Conservation (phyloP, 2,329 filamentous ascomycete genomes). For the Diplodia scrobiculata region DNA sequence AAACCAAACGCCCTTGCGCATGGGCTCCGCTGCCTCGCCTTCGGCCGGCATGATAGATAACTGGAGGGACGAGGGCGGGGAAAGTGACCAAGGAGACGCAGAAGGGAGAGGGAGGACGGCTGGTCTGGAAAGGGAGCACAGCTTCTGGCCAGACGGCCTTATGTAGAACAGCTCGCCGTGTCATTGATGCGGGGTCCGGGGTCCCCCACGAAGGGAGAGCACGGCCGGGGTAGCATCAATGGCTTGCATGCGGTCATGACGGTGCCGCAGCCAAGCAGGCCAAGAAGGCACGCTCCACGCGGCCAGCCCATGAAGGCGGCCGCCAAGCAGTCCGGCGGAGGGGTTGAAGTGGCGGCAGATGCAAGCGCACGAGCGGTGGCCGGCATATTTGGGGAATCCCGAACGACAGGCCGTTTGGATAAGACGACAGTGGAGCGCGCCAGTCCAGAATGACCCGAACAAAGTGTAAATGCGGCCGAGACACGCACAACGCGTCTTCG, state of each 20-base stretch:
- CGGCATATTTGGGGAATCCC: constrained; percentile 9
- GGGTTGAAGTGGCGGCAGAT: not conserved
- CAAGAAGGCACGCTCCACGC: constrained; percentile 20
- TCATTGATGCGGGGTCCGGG: not conserved
- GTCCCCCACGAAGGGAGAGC: not conserved
- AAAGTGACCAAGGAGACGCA: not conserved
- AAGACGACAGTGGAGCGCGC: not conserved
- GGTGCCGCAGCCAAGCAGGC: constrained; percentile 22
- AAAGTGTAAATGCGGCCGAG: constrained; percentile 25
- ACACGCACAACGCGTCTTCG: constrained; percentile 9
- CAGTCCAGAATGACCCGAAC: constrained; percentile 16
- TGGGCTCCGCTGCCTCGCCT: constrained; percentile 62
- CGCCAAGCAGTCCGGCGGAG: constrained; percentile 9
- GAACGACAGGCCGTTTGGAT: not conserved
- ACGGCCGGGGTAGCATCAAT: constrained; percentile 23
- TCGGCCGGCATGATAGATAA: constrained; percentile 13
- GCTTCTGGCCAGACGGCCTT: not conserved
- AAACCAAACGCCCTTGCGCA: constrained; percentile 65
- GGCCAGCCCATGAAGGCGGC: constrained; percentile 1
- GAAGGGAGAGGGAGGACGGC: not conserved
- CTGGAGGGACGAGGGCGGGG: not conserved
- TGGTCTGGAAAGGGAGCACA: not conserved
- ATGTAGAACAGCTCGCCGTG: not conserved
- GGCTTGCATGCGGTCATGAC: constrained; percentile 14
- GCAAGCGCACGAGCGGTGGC: not conserved